Evolutionary conservation across 2,329 filamentous ascomycete genomes (phyloP).

Genomic region (Ambrosiella xylebori): DNA sequence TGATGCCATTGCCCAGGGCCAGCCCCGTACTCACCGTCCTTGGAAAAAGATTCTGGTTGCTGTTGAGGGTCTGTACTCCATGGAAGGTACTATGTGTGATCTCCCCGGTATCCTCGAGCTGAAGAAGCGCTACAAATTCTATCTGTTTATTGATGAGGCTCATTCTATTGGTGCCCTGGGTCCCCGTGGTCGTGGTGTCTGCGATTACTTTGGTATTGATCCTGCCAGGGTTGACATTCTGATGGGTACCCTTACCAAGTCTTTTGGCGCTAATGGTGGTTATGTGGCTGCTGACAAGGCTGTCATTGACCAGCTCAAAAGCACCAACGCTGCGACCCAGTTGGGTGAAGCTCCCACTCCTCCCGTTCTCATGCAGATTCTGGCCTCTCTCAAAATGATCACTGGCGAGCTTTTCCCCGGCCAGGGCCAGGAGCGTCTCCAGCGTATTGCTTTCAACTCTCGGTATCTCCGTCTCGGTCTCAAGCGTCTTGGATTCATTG

Average conservation of each 20-base stretch:
- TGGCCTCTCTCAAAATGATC: conserved; percentile 73
- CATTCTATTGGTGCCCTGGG: conserved; percentile 91
- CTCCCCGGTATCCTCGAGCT: conserved; percentile 74
- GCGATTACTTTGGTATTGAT: conserved; percentile 91
- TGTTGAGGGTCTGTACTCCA: conserved; percentile 93
- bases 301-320: conserved; percentile 81
- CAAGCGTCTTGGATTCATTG: conserved; percentile 91
- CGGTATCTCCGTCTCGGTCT: conserved; percentile 93
- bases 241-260: conserved; percentile 97
- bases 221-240: conserved; percentile 79
- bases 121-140: conserved; percentile 94
- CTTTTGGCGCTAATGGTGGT: conserved; percentile 92
- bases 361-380: conserved; percentile 78
- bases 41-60: conserved; percentile 99
- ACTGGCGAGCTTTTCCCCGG: conserved; percentile 73
- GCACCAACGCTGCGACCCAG: conserved; percentile 69
- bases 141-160: conserved; percentile 88
- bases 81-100: conserved; percentile 98
- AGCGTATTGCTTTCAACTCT: conserved; percentile 95
- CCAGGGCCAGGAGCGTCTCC: conserved; percentile 86
- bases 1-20: conserved; percentile 87
- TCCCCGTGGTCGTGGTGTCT: conserved; percentile 76
- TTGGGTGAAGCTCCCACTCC: conserved; percentile 80
- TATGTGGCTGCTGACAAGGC: conserved; percentile 81
- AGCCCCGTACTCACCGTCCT: conserved; percentile 91